Conservation (phyloP, 2,329 filamentous ascomycete genomes). For the Torrubiella hemipterigena region DNA sequence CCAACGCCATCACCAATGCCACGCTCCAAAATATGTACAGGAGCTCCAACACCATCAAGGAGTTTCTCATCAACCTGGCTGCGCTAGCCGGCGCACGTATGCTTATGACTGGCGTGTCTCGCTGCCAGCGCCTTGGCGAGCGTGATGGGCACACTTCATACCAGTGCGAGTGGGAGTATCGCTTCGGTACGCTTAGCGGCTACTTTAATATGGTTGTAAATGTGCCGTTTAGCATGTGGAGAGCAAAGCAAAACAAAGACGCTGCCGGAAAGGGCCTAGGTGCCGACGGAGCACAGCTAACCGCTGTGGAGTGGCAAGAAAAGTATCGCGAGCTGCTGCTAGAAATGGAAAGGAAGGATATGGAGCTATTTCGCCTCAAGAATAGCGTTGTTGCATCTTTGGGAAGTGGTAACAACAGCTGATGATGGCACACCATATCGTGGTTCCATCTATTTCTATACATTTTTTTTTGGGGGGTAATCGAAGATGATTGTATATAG, state of each 20-base stretch:
- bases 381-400: slow-evolving; percentile 28
- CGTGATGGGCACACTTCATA: slow-evolving; percentile 32
- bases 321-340: slow-evolving; percentile 47
- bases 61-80: slow-evolving; percentile 47
- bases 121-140: slow-evolving; percentile 31
- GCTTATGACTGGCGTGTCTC: slow-evolving; percentile 30
- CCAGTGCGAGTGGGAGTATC: slow-evolving; percentile 41
- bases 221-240: slow-evolving; percentile 31
- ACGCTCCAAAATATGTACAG: slow-evolving; percentile 41
- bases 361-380: slow-evolving; percentile 32
- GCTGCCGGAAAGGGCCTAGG: slow-evolving; percentile 7
- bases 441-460: too few species aligned
- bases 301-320: slow-evolving; percentile 33
- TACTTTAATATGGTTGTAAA: slow-evolving; percentile 39
- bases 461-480: too few species aligned
- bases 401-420: too few species aligned
- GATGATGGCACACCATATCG: too few species aligned
- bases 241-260: slow-evolving; percentile 12
- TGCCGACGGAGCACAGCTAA: slow-evolving; percentile 7
- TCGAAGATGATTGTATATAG: too few species aligned
- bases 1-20: slow-evolving; percentile 37
- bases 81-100: slow-evolving; percentile 42
- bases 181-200: slow-evolving; percentile 39
- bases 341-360: slow-evolving; percentile 46
- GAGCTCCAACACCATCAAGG: slow-evolving; percentile 36